Evolutionary conservation across 2,329 filamentous ascomycete genomes (phyloP).

Genomic region (Aspergillus sp.): DNA sequence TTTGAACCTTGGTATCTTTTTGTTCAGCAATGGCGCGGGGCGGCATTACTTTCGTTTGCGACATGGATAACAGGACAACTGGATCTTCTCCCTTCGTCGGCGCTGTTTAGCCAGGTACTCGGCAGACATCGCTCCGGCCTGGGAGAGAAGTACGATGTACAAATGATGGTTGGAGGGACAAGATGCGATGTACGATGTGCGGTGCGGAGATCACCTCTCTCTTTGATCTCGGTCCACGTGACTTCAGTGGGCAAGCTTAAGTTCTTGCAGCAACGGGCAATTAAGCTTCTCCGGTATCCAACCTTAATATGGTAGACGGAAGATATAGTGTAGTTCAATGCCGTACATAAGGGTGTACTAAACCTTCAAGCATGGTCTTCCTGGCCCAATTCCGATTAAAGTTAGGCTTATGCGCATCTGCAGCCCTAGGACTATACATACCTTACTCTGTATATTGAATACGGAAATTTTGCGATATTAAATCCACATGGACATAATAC

Average conservation of each 20-base stretch:
- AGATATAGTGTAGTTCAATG: no score
- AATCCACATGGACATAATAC: no score
- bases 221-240: neutral
- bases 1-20: neutral
- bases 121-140: neutral
- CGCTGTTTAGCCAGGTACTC: neutral
- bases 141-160: neutral
- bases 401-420: no score
- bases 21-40: neutral
- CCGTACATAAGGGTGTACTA: no score
- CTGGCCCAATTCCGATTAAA: no score
- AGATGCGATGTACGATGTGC: neutral
- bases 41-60: neutral
- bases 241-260: neutral
- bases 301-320: no score
- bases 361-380: no score
- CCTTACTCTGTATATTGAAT: no score
- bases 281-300: no score
- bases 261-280: no score
- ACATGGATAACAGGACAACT: neutral
- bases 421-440: no score
- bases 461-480: no score
- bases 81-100: neutral
- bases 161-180: neutral
- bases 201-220: neutral